Evolutionary conservation across 78 protist species (phyloP), one percentile per base, ranked within the genome.

Genomic region (Trichosphaerium sp.): DNA sequence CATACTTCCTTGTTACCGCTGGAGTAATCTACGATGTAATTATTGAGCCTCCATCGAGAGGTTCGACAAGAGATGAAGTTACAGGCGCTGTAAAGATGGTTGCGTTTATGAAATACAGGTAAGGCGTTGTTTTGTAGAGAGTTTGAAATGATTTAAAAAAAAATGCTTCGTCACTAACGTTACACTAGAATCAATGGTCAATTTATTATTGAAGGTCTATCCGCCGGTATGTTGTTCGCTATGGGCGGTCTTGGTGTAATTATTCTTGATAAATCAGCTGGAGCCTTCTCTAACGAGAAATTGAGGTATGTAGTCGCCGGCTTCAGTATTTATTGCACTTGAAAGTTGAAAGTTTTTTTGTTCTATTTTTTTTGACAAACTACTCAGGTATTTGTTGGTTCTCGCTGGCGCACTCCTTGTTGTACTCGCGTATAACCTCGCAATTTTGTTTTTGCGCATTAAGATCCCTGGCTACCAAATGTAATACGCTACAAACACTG

Each of bases 171-270:
- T n/a, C n/a, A n/a, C n/a, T n/a, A n/a, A n/a, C 21, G 28, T 56
- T n/a, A n/a, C n/a, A n/a, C n/a, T n/a, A 77, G 90, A 47, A 56
- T 85, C 79, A 85, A 79, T 44, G 90, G 78, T 14, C 90, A 85
- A 67, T 85, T 43, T 41, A 78, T 78, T 69, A 78, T 75, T 1
- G 90, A 85, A 74, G 90, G 90, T 63, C 66, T 84, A 28, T 69
- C 90, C 14, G 82, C 83, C 4, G 85, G 83, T 42, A 47, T 41
- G 62, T 49, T 85, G 25, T 79, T 71, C 64, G 52, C 43, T 14
- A 58, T 83, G 12, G 89, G 89, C 39, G 89, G 82, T 2, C 49
- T 75, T 21, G 88, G 88, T 26, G 69, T 71, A 65, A 82, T 83
- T 61, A 32, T 82, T 37, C 56, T 74, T 26, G 83, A 78, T 78